Evolutionary conservation across 2,329 filamentous ascomycete species (phyloP), one percentile per base, ranked within the genome.

Genomic region (Sordariomycetes sp.): DNA sequence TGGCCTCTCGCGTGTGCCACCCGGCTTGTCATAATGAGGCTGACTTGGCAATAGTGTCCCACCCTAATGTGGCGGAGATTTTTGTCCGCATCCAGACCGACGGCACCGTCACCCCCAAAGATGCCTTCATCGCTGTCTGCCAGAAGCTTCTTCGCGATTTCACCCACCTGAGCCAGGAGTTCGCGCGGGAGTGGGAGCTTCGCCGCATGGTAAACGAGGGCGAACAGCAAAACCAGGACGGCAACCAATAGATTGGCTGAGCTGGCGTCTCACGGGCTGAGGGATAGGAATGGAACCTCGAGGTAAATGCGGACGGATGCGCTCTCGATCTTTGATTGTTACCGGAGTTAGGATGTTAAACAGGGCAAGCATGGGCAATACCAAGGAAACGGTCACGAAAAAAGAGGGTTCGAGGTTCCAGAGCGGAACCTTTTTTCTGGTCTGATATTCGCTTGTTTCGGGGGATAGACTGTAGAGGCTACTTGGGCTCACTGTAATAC

Each of bases 121-220:
- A 96, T 65, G 91, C 92, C 1, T 79, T 99, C 48, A 78, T 94
- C 58, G 81, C 86, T 56, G 86, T 88, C 50, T 96, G 89, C 75
- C 85, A 88, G 71, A 87, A 91, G 64, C 79, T 97, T 53, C 88
- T 99, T 62, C 81, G 85, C 60, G 87, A 95, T 63, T 82, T 96
- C 58, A 87, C 87, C 59, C 86, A 85, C 63, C 77, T 99, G 60
- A 88, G 88, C 62, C 85, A 89, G 63, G 90, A 95, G 69, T 96
- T 97, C 71, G 96, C 89, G 22, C 91, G 93, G 68, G 93, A 97
- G 72, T 94, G 86, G 74, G 90, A 95, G 72, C 75, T 96, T 65
- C 86, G 90, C 66, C 92, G 91, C 74, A 93, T 95, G 80, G 89
- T 87, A 60, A 82, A 82, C 52, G 83, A 82, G 24, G 81, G 82